Base-by-base conservation (phyloP, 352 stramenopile species). In the Globisporangium cystogenes region DNA sequence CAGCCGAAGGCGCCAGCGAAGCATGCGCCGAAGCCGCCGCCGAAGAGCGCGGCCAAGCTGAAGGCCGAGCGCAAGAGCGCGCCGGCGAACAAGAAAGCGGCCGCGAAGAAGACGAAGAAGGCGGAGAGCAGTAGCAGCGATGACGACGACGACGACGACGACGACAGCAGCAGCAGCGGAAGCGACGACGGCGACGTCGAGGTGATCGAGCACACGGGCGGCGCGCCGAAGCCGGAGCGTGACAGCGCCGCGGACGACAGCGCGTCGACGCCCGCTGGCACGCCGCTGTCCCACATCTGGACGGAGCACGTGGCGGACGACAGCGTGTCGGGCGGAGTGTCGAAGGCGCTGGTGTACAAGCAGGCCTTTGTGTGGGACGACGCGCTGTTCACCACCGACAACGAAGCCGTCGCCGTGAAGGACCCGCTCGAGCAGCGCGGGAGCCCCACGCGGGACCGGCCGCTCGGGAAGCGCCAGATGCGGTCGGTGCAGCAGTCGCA, bases 401-500 rank as follows among this genome's bases (percentile, higher is more conserved):
- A 62, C 14, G 31, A 31, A 3, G 14, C 16, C 14, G 4, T 15
- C 16, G 14, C 31, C 3, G 33, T 51, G 43, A 55, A 55, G 37
- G 57, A 41, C 15, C 7, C 21, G 27, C 43, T 39, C 15, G 31
- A 18, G 31, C 10, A 24, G n/a, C 23, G 20, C 1, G 10, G 14
- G 0, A 62, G 46, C 31, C 16, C 54, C 42, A 45, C 39, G 24
- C 43, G 42, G 6, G 63, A 75, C 46, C 64, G 64, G 4, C 54
- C 64, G 23, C 42, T 72, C 26, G 55, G 69, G 21, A 90, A 85
- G 60, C 77, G 79, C 0, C 75, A 83, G 47, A 67, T 68, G 39
- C 72, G 81, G 6, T 92, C 83, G 0, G 73, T 90, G 4, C 80
- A 90, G 41, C 83, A 93, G 55, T 82, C 72, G 4, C 77, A 94